phyloP scores from a whole-genome alignment of 768 basidiomycete species.

The Bullera alba region DNA sequence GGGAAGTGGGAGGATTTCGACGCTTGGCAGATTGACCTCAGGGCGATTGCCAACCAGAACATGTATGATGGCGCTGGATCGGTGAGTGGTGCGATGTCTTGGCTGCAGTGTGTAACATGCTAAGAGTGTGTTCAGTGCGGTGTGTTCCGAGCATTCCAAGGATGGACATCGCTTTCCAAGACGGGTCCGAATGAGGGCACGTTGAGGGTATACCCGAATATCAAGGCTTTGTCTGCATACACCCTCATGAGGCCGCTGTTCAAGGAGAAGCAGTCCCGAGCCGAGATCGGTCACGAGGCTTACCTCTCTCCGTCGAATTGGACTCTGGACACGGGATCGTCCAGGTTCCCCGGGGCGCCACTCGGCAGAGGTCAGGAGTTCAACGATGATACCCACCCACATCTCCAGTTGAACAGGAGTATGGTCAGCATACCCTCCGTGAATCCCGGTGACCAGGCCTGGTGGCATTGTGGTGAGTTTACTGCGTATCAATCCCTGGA shows the following conservation, averaged over 20 bases:
- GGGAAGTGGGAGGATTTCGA: slow-evolving; percentile 37
- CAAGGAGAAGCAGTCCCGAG: slow-evolving; percentile 13
- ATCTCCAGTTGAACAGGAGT: slow-evolving; percentile 55
- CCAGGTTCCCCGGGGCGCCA: slow-evolving; percentile 55
- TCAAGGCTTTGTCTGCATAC: slow-evolving; percentile 57
- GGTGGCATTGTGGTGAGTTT: slow-evolving; percentile 40
- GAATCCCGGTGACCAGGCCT: slow-evolving; percentile 62
- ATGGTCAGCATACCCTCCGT: slow-evolving; percentile 59
- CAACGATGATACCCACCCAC: slow-evolving; percentile 56
- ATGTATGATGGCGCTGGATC: slow-evolving; percentile 53
- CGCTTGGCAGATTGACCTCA: slow-evolving; percentile 19
- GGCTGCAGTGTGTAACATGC: background rate
- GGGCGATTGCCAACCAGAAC: slow-evolving; percentile 55
- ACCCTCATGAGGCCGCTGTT: slow-evolving; percentile 64
- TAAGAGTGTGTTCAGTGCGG: slow-evolving; percentile 20
- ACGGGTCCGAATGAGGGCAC: slow-evolving; percentile 61
- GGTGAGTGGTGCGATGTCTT: slow-evolving; percentile 5
- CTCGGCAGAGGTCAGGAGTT: slow-evolving; percentile 57
- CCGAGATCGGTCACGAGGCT: slow-evolving; percentile 10
- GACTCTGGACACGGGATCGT: slow-evolving; percentile 54
- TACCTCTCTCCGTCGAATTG: slow-evolving; percentile 53
- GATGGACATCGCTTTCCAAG: slow-evolving; percentile 54
- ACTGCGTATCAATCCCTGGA: background rate
- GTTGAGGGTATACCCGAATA: slow-evolving; percentile 57
- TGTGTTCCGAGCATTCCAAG: slow-evolving; percentile 46